Evolutionary conservation across 1,284 basidiomycete genomes (phyloP), one percentile per base, ranked within the genome.

Genomic region (Psilocybe mexicana): DNA sequence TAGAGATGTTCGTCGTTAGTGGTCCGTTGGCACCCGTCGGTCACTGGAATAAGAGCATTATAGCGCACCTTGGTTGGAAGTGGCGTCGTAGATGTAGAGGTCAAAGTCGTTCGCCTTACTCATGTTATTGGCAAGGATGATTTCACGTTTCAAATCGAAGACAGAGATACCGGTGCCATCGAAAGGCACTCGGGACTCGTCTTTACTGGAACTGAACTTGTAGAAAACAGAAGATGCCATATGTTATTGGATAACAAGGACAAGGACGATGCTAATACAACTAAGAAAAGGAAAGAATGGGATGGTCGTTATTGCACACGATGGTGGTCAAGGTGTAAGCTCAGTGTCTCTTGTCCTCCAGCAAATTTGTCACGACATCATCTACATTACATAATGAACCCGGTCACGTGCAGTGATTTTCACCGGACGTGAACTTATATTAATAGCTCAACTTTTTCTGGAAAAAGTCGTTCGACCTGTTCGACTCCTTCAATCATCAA

Each of bases 121-220:
- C 68, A 99, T 88, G 74, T 93, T 96, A 75, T 98, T 98, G 71
- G 90, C 92, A 63, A 97, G 79, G 69, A 99, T 96, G 72, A 99
- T 94, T 79, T 99, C 96, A 78, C 91, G 92, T 80, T 99, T 99
- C 73, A 99, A 81, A 76, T 99, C 97, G 83, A 98, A 99, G 63
- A 99, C 94, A 68, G 94, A 96, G 72, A 99, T 98, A 64, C 94
- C 94, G 63, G 96, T 98, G 68, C 96, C 96, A 73, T 99, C 96
- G 79, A 99, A 98, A 58, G 93, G 91, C 74, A 98, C 88, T 71
- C 94, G 84, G 61, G 94, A 95, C 76, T 98, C 95, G 76, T 94
- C 90, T 79, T 85, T 92, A 72, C 94, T 92, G 63, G 95, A 96
- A 74, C 89, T 93, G 88, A 98, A 99, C 76, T 92, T 93, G 86